Evolutionary conservation across 805 yeast species (phyloP).

Genomic region (Starmerella powellii): DNA sequence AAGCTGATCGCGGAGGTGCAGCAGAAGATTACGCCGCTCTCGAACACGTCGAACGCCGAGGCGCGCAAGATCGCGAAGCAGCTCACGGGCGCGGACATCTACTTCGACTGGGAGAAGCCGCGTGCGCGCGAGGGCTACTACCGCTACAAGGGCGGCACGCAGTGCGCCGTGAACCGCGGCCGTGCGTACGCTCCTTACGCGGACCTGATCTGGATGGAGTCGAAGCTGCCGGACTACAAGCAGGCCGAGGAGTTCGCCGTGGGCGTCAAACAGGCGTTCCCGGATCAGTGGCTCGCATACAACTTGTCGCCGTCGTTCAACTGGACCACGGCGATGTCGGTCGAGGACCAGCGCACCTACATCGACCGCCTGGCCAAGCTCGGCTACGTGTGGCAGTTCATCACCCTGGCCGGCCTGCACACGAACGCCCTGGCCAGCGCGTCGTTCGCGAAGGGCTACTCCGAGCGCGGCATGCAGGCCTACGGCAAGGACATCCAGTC

Average conservation of each 20-base stretch:
- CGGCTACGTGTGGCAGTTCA: constrained; percentile 96
- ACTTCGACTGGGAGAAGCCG: constrained; percentile 90
- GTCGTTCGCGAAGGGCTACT: constrained; percentile 65
- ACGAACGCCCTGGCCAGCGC: constrained; percentile 88
- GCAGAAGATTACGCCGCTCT: constrained; percentile 57
- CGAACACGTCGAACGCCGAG: constrained; percentile 64
- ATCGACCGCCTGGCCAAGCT: constrained; percentile 73
- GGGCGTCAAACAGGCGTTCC: constrained; percentile 70
- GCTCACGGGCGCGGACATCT: constrained; percentile 54
- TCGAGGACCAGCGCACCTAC: constrained; percentile 79
- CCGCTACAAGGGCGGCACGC: constrained; percentile 91
- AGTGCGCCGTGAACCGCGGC: constrained; percentile 94
- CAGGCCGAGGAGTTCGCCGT: constrained; percentile 93
- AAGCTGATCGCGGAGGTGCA: constrained; percentile 54
- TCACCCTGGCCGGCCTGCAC: constrained; percentile 93
- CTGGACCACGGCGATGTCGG: constrained; percentile 90
- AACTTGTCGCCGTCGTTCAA: constrained; percentile 95
- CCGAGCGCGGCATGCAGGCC: constrained; percentile 85
- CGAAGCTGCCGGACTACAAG: constrained; percentile 81
- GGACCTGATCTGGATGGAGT: constrained; percentile 97
- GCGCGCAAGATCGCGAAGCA: constrained; percentile 66
- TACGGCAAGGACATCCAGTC: constrained; percentile 81
- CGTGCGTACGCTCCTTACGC: constrained; percentile 91
- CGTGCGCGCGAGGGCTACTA: constrained; percentile 95
- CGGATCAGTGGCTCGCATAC: constrained; percentile 92